These are phyloP conservation scores for Cercospora sesami DNA, from an alignment of 2,329 filamentous ascomycete species.

Conservation along the genomic window DNA sequence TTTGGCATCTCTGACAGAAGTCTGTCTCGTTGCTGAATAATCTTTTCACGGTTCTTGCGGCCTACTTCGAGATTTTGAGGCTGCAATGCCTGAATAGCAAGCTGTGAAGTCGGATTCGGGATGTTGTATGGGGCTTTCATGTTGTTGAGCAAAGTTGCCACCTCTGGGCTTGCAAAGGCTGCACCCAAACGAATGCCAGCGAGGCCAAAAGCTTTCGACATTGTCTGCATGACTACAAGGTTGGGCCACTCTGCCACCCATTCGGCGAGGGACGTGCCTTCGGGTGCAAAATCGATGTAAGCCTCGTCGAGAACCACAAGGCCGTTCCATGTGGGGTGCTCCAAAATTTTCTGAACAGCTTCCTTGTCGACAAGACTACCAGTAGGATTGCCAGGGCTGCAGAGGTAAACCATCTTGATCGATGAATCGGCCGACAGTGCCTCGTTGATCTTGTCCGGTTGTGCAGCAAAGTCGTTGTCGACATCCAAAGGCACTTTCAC, in stretches of 20 bases:
- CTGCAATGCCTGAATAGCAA: conserved; percentile 73
- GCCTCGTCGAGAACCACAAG: conserved; percentile 92
- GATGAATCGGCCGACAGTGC: conserved; percentile 62
- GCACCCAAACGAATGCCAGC: conserved; percentile 89
- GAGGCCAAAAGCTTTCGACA: conserved; percentile 96
- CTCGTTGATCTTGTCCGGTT: conserved; percentile 67
- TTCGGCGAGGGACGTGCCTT: conserved; percentile 78
- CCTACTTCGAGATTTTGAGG: conserved; percentile 69
- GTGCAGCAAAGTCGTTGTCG: conserved; percentile 70
- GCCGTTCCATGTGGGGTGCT: conserved; percentile 92
- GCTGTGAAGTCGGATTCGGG: conserved; percentile 77
- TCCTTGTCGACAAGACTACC: conserved; percentile 73
- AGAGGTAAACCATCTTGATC: conserved; percentile 90
- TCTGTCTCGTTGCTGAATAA: conserved; percentile 75
- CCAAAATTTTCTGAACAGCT: conserved; percentile 71
- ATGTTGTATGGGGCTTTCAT: conserved; percentile 98
- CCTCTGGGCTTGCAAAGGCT: conserved; percentile 72
- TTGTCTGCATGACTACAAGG: conserved; percentile 94
- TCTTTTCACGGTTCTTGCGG: conserved; percentile 66
- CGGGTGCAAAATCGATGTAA: conserved; percentile 89
- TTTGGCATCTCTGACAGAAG: conserved; percentile 70
- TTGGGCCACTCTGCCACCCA: conserved; percentile 94
- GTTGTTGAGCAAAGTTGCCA: conserved; percentile 81
- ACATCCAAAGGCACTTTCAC: conserved; percentile 80
- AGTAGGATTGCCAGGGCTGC: conserved; percentile 93